A percentile compares a stretch with the other conserved stretches of the same genome.
These are phyloP conservation scores for Chamaecrista fasciculata DNA, from an alignment of 306 rosid genomes.

Conservation along the genomic window DNA sequence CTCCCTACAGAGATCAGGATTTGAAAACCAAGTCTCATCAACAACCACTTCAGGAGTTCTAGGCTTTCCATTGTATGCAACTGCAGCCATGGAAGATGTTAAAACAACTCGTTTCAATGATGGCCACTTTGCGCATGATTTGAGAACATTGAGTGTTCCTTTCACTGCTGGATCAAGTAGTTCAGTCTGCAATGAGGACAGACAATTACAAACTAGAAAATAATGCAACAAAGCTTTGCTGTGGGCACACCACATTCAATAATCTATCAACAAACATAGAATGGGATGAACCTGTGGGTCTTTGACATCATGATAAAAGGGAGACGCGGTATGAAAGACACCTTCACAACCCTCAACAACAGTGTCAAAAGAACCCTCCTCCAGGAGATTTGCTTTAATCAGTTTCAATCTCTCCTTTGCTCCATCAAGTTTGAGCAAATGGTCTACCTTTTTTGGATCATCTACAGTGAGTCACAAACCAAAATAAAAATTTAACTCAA, in stretches of 20 bases:
- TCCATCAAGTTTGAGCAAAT: not conserved
- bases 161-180: too few relatives aligned
- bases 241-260: not conserved
- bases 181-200: too few relatives aligned
- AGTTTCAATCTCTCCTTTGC: conserved; percentile 3
- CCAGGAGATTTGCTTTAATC: conserved; percentile 2
- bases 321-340: conserved; percentile 9
- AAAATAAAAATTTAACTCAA: not conserved
- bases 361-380: conserved; percentile 4
- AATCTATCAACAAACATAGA: not conserved
- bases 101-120: too few relatives aligned
- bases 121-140: too few relatives aligned
- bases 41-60: too few relatives aligned
- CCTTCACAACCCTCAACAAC: conserved; percentile 9
- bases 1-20: too few relatives aligned
- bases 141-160: too few relatives aligned
- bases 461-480: not conserved
- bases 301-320: not conserved
- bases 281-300: not conserved
- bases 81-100: too few relatives aligned
- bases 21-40: too few relatives aligned
- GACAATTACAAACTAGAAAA: too few relatives aligned
- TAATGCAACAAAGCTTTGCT: not conserved
- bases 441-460: conserved; percentile 3
- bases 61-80: too few relatives aligned